Base-by-base conservation (phyloP, 2,329 filamentous ascomycete genomes). In the Alternaria gaisen region DNA sequence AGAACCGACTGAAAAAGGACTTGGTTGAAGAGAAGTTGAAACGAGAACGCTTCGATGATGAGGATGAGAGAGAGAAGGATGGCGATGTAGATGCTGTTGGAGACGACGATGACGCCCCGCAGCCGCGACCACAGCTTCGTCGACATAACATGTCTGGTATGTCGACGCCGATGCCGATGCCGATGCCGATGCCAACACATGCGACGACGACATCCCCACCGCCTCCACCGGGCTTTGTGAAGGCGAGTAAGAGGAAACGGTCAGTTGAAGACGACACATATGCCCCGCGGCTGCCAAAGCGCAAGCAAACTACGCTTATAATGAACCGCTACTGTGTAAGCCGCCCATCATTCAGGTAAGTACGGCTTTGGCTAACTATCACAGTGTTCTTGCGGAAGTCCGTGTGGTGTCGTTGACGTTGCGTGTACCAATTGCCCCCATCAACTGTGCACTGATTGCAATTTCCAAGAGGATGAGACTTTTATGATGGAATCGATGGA, bases 1-100 rank as follows among this genome's bases (percentile, higher is more conserved):
- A 72, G 44, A 77, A 77, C 44, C 74, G 68, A 53, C 65, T 55
- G 6, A 82, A 82, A 60, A 72, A 69, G 12, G 62, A 77, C 18
- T 36, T 73, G 5, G 8, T 55, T 8, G 68, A 47, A 38, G 69
- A 72, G 14, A 64, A 64, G 12, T 62, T 64, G 60, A 64, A 73
- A 38, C 59, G 60, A 16, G 63, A 72, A 42, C 61, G 68, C 10
- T 70, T 70, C 36, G 68, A 67, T 10, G 58, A 64, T 26, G 60
- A 70, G 16, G 42, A 64, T 4, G 64, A 63, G 11, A 62, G 36
- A 16, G 63, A 55, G 7, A 42, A 36, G 12, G 36, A 8, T 10
- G 58, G 55, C 4, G 57, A 65, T 16, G 52, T 48, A 5, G 55
- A 60, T 53, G 58, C 53, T 41, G 44, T 53, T 20, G 63, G 56